phyloP scores from a whole-genome alignment of 352 stramenopile genomes.

The Phytopythium helicoides region DNA sequence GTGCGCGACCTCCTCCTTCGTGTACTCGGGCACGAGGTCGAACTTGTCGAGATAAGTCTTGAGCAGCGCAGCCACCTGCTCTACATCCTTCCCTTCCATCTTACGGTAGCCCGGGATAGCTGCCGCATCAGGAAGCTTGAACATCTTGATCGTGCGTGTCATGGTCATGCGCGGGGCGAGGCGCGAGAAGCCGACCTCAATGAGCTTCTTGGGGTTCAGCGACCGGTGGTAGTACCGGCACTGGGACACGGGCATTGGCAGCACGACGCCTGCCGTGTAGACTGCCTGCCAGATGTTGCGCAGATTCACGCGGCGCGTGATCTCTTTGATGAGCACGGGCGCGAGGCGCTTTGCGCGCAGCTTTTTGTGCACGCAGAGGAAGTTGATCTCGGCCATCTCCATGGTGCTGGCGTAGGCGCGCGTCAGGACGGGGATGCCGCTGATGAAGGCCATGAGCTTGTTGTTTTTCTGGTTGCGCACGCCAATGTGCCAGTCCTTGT shows the following conservation, averaged over 20 bases:
- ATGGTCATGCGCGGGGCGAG: constrained; percentile 97
- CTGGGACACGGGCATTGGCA: constrained; percentile 94
- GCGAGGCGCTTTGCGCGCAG: constrained; percentile 94
- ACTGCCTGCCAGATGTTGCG: constrained; percentile 95
- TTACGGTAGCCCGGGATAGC: constrained; percentile 44
- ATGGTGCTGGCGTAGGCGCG: constrained; percentile 61
- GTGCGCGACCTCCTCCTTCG: constrained; percentile 94
- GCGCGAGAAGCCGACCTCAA: constrained; percentile 97
- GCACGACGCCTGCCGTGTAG: constrained; percentile 98
- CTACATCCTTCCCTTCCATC: constrained; percentile 70
- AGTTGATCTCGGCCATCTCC: constrained; percentile 98
- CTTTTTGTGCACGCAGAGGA: constrained; percentile 99
- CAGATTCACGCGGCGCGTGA: constrained; percentile 97
- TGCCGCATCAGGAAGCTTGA: constrained; percentile 78
- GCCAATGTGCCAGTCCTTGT: constrained; percentile 94
- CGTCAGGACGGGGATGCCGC: constrained; percentile 91
- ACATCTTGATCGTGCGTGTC: constrained; percentile 91
- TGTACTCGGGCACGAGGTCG: constrained; percentile 88
- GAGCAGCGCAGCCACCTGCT: constrained; percentile 55
- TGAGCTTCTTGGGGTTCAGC: constrained; percentile 99
- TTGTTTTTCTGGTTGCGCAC: constrained; percentile 91
- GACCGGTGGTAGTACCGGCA: constrained; percentile 98
- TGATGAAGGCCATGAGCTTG: constrained; percentile 98
- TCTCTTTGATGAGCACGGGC: constrained; percentile 99
- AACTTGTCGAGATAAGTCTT: constrained; percentile 70